phyloP scores from a whole-genome alignment of 73 alveolate species.

The Paramecium sexaurelia region DNA sequence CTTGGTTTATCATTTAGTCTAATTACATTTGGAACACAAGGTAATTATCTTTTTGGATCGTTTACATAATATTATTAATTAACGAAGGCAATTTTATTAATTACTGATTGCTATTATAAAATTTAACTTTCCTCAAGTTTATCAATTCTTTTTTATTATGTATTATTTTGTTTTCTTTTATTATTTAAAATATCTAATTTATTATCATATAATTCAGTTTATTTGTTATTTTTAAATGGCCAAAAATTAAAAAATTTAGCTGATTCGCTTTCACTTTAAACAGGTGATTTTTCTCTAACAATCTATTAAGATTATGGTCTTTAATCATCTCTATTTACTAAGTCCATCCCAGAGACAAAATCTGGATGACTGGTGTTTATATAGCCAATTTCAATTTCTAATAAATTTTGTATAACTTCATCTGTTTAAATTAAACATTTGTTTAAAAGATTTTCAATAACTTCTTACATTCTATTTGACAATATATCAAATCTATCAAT shows the following conservation, averaged over 20 bases:
- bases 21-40: slow-evolving; percentile 43
- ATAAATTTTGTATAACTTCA: slow-evolving; percentile 74
- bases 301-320: background rate
- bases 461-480: slow-evolving; percentile 70
- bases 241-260: slow-evolving; percentile 38
- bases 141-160: background rate
- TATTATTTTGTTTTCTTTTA: background rate
- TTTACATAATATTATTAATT: background rate
- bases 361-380: slow-evolving; percentile 88
- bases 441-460: slow-evolving; percentile 74
- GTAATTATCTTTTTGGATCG: background rate
- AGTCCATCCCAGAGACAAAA: slow-evolving; percentile 82
- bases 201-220: slow-evolving; percentile 14
- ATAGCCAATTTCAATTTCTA: slow-evolving; percentile 83
- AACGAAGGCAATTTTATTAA: background rate
- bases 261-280: slow-evolving; percentile 53
- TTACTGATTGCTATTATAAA: background rate
- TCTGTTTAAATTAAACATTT: slow-evolving; percentile 76
- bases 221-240: slow-evolving; percentile 48
- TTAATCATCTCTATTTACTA: background rate
- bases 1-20: slow-evolving; percentile 31
- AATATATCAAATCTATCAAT: slow-evolving; percentile 74
- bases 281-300: background rate
- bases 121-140: background rate
- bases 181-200: slow-evolving; percentile 19